phyloP scores from a whole-genome alignment of 2,329 filamentous ascomycete species.

The Cladophialophora psammophila region DNA sequence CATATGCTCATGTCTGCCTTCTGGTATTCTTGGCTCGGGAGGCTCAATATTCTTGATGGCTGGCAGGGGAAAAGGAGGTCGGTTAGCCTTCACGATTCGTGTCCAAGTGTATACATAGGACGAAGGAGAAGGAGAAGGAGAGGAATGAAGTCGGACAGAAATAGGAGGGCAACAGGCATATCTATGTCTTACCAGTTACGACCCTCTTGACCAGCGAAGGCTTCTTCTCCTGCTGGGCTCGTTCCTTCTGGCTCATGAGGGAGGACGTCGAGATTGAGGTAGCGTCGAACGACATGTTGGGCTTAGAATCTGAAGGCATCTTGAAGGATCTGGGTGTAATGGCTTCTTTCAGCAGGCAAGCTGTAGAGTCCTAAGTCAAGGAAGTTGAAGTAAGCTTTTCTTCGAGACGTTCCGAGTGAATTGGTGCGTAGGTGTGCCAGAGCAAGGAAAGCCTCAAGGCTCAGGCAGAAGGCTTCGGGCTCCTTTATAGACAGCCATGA shows the following conservation, averaged over 20 bases:
- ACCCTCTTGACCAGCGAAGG: conserved; percentile 26
- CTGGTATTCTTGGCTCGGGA: conserved; percentile 30
- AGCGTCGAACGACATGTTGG: conserved; percentile 24
- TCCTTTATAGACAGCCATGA: conserved; percentile 9
- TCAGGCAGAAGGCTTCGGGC: conserved; percentile 2
- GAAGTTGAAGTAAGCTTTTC: conserved; percentile 13
- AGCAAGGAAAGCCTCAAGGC: background rate
- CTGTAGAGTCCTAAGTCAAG: background rate
- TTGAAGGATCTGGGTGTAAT: background rate
- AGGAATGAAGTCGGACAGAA: background rate
- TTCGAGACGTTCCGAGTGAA: background rate
- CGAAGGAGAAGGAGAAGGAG: background rate
- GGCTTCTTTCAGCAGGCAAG: background rate
- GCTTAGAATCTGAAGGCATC: conserved; percentile 26
- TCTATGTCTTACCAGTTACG: conserved; percentile 23
- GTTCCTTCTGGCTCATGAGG: conserved; percentile 29
- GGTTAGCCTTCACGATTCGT: background rate
- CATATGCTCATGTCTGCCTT: conserved; percentile 17
- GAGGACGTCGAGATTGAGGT: conserved; percentile 28
- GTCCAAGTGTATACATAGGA: background rate
- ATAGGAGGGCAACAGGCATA: background rate
- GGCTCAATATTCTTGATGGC: conserved; percentile 32
- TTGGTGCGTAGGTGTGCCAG: background rate
- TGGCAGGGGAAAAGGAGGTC: background rate
- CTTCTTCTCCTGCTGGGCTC: conserved; percentile 19